Conservation (phyloP, 2,329 filamentous ascomycete genomes). For the Colletotrichum camelliae region DNA sequence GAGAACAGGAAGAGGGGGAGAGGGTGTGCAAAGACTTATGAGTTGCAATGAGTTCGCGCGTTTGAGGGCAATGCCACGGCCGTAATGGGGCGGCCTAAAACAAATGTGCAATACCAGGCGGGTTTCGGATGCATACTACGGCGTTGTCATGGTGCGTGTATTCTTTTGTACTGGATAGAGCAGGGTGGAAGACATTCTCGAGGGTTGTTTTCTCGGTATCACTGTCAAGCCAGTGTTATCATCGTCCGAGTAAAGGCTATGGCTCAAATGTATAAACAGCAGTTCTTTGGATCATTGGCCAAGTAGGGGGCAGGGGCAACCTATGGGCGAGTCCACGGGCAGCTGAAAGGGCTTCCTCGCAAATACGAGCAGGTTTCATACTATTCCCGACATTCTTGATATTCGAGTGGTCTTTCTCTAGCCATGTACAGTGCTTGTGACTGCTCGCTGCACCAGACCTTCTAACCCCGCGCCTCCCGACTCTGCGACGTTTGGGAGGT, state of each 20-base stretch:
- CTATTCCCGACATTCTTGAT: neutral
- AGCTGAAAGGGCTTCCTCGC: neutral
- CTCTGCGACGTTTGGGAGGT: neutral
- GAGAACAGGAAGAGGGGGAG: too few species aligned
- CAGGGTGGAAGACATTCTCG: neutral
- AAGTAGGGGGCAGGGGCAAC: neutral
- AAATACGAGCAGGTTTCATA: neutral
- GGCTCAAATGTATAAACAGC: neutral
- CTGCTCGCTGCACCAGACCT: neutral
- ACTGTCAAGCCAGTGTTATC: neutral
- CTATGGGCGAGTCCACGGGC: neutral
- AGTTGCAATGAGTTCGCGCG: neutral
- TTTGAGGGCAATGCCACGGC: neutral
- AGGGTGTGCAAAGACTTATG: neutral
- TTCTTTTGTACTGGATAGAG: neutral
- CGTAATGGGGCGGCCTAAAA: neutral
- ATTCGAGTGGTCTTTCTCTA: neutral
- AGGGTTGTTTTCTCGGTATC: neutral
- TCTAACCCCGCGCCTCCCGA: neutral
- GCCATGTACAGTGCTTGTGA: neutral
- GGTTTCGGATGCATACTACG: constrained; percentile 1
- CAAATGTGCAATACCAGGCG: neutral
- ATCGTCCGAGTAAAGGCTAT: neutral
- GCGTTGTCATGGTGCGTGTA: neutral
- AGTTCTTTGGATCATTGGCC: neutral